A percentile compares a stretch with the other conserved stretches of the same genome.
phyloP scores from a whole-genome alignment of 257 asterid species.

The Solanum raphanifolium region DNA sequence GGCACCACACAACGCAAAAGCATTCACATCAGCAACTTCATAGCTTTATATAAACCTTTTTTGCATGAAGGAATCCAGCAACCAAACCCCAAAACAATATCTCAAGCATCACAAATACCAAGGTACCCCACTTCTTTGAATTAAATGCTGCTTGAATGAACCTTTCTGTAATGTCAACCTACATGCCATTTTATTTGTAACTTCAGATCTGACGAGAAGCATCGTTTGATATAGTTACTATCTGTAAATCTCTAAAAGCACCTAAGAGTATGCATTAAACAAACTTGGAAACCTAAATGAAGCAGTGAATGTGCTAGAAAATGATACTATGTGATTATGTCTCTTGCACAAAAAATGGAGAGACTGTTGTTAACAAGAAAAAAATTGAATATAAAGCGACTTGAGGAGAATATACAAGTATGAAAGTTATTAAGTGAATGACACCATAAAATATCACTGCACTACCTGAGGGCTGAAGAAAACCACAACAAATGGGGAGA shows the following conservation, averaged over 20 bases:
- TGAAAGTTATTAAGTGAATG: background rate
- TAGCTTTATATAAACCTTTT: background rate
- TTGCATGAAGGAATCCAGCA: slow-evolving; percentile 4
- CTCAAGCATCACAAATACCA: slow-evolving; percentile 5
- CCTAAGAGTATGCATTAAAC: background rate
- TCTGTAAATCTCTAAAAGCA: background rate
- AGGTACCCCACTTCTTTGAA: slow-evolving; percentile 2
- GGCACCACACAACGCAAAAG: background rate
- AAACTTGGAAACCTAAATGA: background rate
- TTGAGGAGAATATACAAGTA: background rate
- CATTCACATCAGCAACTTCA: background rate
- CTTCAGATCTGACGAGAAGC: background rate
- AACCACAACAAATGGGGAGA: background rate
- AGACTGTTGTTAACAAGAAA: background rate
- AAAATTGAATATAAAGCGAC: background rate
- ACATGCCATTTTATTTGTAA: background rate
- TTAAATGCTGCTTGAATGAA: background rate
- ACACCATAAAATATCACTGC: background rate
- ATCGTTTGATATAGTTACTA: background rate
- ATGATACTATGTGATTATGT: background rate
- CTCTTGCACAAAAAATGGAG: background rate
- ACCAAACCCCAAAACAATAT: slow-evolving; percentile 1
- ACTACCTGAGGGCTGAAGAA: background rate
- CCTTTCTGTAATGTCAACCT: slow-evolving; percentile 1
- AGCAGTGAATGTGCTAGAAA: background rate